These are phyloP conservation scores for Cucumis melo DNA, from an alignment of 306 rosid species.

Conservation along the genomic window DNA sequence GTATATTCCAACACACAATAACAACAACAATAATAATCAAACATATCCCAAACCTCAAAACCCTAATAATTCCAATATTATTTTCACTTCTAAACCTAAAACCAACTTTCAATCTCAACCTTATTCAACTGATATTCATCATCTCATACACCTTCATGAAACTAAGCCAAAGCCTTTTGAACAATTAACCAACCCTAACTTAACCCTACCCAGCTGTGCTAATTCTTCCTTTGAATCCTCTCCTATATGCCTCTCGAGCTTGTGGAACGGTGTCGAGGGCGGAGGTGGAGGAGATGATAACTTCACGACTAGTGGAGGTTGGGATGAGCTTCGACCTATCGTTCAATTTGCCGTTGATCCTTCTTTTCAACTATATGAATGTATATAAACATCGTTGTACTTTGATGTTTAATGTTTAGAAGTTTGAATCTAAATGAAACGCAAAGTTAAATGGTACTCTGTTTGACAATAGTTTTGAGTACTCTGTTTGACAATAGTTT, in stretches of 20 bases:
- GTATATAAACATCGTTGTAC: neutral
- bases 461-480: neutral
- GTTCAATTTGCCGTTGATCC: slow-evolving; percentile 42
- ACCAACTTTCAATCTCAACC: neutral
- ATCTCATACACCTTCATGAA: neutral
- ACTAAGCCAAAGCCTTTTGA: slow-evolving; percentile 2
- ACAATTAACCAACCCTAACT: slow-evolving; percentile 5
- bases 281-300: slow-evolving; percentile 23
- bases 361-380: neutral
- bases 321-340: slow-evolving; percentile 61
- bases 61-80: slow-evolving; percentile 6
- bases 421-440: neutral
- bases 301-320: slow-evolving; percentile 29
- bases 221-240: neutral
- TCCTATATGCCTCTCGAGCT: slow-evolving; percentile 5
- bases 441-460: neutral
- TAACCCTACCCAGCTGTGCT: neutral
- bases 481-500: no score
- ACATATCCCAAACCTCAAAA: neutral
- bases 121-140: neutral
- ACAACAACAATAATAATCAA: neutral
- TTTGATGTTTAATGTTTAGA: neutral
- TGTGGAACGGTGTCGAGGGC: slow-evolving; percentile 14
- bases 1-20: slow-evolving; percentile 15
- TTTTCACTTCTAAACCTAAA: slow-evolving; percentile 27